These are phyloP conservation scores for Aspergillus sp. DNA, from an alignment of 2,329 filamentous ascomycete genomes.

Conservation along the genomic window DNA sequence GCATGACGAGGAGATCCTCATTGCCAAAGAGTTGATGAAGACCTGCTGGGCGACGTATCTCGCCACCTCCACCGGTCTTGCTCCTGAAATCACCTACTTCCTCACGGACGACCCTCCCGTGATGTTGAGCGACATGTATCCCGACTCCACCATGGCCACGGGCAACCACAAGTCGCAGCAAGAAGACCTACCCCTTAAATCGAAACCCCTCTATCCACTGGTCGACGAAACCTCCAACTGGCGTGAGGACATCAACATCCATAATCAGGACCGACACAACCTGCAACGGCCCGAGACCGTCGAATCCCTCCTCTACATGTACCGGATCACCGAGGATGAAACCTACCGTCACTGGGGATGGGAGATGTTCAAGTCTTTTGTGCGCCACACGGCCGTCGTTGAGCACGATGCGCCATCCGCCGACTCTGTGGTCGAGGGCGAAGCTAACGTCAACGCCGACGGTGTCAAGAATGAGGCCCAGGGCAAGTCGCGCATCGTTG, in stretches of 20 bases:
- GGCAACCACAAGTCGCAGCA: constrained; percentile 33
- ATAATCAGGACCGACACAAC: constrained; percentile 83
- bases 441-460: background rate
- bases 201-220: constrained; percentile 32
- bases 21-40: constrained; percentile 88
- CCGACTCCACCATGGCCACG: constrained; percentile 28
- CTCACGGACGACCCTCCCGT: constrained; percentile 68
- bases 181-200: constrained; percentile 35
- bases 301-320: constrained; percentile 98
- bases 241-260: constrained; percentile 77
- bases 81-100: constrained; percentile 93
- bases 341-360: constrained; percentile 95
- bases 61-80: constrained; percentile 83
- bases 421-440: constrained; percentile 14
- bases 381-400: constrained; percentile 77
- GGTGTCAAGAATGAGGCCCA: constrained; percentile 3
- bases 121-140: constrained; percentile 40
- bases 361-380: constrained; percentile 95
- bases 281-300: constrained; percentile 93
- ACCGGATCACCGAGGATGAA: constrained; percentile 88
- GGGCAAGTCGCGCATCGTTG: constrained; percentile 42
- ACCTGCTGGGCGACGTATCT: constrained; percentile 99
- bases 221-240: constrained; percentile 49
- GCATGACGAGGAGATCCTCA: constrained; percentile 81
- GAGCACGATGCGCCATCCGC: constrained; percentile 53